Base-by-base conservation (phyloP, 2,329 filamentous ascomycete species). In the Fusarium miscanthi region DNA sequence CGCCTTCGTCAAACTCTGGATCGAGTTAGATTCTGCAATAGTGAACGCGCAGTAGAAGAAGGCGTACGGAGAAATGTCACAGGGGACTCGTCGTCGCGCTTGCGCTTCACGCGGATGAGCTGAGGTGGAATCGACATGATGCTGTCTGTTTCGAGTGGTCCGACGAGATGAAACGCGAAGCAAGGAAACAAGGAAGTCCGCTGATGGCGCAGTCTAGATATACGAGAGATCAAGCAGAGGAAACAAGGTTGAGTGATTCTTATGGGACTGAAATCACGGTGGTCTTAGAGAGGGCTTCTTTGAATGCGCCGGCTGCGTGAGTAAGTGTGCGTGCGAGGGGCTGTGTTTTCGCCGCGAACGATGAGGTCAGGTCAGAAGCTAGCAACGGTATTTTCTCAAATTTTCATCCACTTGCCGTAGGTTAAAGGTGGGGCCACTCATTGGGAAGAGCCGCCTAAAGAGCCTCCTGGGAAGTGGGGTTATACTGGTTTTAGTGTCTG, bases 21-120 rank as follows among this genome's bases (percentile, higher is more conserved):
- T 40, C 27, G 59, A 62, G 73, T 77, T 66, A 75, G 75, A 62
- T 49, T 23, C 48, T 41, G 63, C 54, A 17, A 23, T 53, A 49
- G 48, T 40, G 35, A 63, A 63, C 52, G 51, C 42, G 41, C 57
- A 51, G 54, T 51, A 40, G 56, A 57, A 64, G 27, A 46, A 59
- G 53, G 81, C 86, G 69, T 76, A 90, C 87, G 85, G 51, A 90
- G 84, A 74, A 88, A 88, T 59, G 87, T 85, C 56, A 90, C 85
- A 7, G 88, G 87, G 17, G 82, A 81, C 64, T 87, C 85, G 21
- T 86, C 86, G 56, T 84, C 85, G 43, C 87, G 86, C 81, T 90
- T 90, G 76, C 88, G 87, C 84, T 90, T 90, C 72, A 90, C 86
- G 63, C 87, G 86, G 79, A 90, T 90, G 53, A 88, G 81, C 68